These are phyloP conservation scores for Luffa aegyptiaca DNA, from an alignment of 306 rosid genomes.

Conservation along the genomic window DNA sequence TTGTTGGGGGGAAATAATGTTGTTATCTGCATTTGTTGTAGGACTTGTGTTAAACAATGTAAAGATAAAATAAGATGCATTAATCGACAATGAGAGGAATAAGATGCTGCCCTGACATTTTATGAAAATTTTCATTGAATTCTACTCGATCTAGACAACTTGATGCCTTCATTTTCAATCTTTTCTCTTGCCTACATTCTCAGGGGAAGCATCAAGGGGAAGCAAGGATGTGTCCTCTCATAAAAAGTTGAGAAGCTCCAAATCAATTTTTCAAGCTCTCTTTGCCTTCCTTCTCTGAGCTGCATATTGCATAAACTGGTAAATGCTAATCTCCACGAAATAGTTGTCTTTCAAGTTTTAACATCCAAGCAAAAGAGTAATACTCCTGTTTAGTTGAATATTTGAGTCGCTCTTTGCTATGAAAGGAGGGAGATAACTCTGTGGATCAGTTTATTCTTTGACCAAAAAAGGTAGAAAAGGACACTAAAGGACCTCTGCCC, in stretches of 20 bases:
- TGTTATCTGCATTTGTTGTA: too few relatives aligned
- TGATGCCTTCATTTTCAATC: background rate
- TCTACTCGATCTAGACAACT: background rate
- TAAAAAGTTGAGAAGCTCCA: constrained; percentile 44
- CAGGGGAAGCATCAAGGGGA: constrained; percentile 60
- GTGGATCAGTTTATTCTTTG: constrained; percentile 2
- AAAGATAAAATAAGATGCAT: too few relatives aligned
- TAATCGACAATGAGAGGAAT: too few relatives aligned
- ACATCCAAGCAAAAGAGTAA: constrained; percentile 5
- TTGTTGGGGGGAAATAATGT: too few relatives aligned
- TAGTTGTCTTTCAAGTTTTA: background rate
- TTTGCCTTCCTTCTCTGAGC: constrained; percentile 75
- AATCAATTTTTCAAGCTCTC: constrained; percentile 73
- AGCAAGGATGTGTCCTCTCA: constrained; percentile 21
- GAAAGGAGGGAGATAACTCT: background rate
- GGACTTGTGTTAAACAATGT: too few relatives aligned
- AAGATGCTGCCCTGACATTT: background rate
- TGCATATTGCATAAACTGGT: constrained; percentile 8
- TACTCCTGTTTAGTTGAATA: background rate
- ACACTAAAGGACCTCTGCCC: background rate
- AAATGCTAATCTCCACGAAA: background rate
- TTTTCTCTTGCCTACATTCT: background rate
- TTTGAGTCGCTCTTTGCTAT: background rate
- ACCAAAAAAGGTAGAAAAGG: background rate
- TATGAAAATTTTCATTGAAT: background rate